Evolutionary conservation across 805 yeast species (phyloP), one percentile per base, ranked within the genome.

Genomic region (Kazachstania bromeliacearum): DNA sequence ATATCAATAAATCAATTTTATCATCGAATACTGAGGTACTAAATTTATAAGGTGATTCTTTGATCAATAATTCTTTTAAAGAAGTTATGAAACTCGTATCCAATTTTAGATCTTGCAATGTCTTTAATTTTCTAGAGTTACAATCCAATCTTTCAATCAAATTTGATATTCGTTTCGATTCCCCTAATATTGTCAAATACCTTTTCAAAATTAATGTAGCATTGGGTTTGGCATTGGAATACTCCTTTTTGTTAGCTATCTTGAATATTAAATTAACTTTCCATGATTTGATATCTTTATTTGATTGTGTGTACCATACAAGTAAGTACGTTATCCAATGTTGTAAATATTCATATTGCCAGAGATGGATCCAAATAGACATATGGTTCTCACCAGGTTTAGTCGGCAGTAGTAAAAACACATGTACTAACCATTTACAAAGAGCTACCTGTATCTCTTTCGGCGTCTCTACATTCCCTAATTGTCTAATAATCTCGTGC

Each of bases 301-400:
- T 39, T 1, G 38, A 37, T n/a, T 45, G 48, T 0, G 66, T 57
- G 2, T 51, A 36, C 47, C 64, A 51, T 25, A 63, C 45, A 4
- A 66, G 36, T 2, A 65, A 33, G 28, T 57, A 57, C 1, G 66
- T 57, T 16, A 63, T 38, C 44, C 58, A 50, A 3, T 52, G 43
- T 38, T 64, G 59, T 2, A 64, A 35, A 37, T 44, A 63, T n/a
- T 57, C 62, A 33, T 48, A 59, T 36, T 59, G 59, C 50, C 67
- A 48, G 15, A 54, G 48, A 28, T 63, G 60, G 34, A 63, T 48
- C 42, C 62, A 47, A 7, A 55, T 15, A 2, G 65, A 56, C 31
- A 51, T 51, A 3, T 50, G 24, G 15, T 35, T 34, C 1, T 38
- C 43, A 12, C 48, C 45, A 7, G 47, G n/a, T 2, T 17, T 31